Evolutionary conservation across 345 rosid genomes (phyloP).

Genomic region (Syzygium jambos): DNA sequence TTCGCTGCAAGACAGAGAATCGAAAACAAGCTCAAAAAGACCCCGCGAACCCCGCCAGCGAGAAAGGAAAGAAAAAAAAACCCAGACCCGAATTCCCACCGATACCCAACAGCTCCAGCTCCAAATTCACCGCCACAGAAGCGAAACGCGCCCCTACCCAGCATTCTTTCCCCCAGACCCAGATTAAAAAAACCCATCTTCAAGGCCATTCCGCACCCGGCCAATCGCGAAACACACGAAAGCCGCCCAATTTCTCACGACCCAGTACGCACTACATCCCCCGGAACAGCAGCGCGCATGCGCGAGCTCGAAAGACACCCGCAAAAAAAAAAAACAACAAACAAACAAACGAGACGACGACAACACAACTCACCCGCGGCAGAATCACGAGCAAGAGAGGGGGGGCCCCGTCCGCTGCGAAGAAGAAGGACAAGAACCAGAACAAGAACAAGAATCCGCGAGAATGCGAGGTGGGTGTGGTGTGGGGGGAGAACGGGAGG

Average conservation of each 20-base stretch:
- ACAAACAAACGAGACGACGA: no score
- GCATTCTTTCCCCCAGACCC: neutral
- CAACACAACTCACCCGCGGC: neutral
- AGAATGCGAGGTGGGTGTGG: neutral
- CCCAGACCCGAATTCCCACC: neutral
- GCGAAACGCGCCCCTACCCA: neutral
- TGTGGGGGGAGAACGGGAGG: neutral
- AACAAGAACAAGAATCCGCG: neutral
- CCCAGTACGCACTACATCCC: neutral
- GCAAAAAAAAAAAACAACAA: neutral
- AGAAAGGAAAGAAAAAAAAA: neutral
- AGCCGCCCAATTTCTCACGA: neutral
- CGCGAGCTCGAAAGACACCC: neutral
- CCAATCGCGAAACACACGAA: neutral
- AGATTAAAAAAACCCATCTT: neutral
- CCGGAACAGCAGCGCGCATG: neutral
- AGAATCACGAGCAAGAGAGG: neutral
- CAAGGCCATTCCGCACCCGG: neutral
- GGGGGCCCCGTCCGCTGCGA: neutral
- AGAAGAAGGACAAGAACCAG: neutral
- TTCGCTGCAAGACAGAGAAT: neutral
- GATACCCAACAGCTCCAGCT: neutral
- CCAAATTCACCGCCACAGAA: neutral
- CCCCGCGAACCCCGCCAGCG: neutral
- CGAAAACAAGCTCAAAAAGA: neutral